These are phyloP conservation scores for Comarum palustre DNA, from an alignment of 306 rosid genomes.

Conservation along the genomic window DNA sequence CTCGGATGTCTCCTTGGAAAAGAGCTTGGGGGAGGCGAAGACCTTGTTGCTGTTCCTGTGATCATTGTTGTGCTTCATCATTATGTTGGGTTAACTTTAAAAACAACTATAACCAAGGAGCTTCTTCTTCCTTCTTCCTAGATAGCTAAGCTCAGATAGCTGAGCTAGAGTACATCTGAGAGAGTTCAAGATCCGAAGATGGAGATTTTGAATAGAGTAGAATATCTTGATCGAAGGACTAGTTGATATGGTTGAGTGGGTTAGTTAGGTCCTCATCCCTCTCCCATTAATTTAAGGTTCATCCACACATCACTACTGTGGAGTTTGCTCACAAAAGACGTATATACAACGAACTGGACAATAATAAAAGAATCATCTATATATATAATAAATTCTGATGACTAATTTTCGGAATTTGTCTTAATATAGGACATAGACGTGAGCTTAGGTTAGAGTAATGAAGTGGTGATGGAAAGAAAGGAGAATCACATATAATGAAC, in stretches of 20 bases:
- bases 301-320: background rate
- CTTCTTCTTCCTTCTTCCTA: background rate
- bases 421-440: background rate
- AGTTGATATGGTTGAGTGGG: conserved; percentile 6
- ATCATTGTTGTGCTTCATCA: background rate
- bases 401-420: conserved; percentile 8
- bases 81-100: background rate
- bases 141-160: background rate
- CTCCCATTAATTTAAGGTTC: conserved; percentile 15
- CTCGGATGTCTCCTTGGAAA: conserved; percentile 40
- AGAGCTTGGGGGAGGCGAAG: conserved; percentile 17
- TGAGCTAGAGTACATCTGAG: conserved; percentile 5
- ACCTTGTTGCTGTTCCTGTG: conserved; percentile 24
- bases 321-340: background rate
- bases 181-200: background rate
- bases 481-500: too few species aligned
- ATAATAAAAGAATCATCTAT: too few species aligned
- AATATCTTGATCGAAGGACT: background rate
- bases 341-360: background rate
- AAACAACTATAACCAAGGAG: background rate
- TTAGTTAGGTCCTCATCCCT: background rate
- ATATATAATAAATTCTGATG: background rate
- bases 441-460: background rate
- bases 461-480: background rate
- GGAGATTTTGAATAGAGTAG: conserved; percentile 7